Evolutionary conservation across 2,329 filamentous ascomycete genomes (phyloP).

Genomic region (Talaromyces sp.): DNA sequence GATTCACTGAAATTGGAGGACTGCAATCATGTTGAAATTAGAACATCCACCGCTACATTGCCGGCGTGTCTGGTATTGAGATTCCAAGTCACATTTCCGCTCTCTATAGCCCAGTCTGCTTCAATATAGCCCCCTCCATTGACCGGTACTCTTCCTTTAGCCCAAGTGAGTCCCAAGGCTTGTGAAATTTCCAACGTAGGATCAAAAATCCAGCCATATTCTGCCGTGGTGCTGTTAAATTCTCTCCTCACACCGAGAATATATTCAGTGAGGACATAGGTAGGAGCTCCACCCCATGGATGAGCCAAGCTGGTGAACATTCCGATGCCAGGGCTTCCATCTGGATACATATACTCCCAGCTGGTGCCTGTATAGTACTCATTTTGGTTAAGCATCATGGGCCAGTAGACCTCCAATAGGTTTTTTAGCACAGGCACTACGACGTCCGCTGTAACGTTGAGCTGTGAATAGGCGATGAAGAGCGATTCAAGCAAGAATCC

Average conservation of each 20-base stretch:
- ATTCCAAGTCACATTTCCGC: not conserved
- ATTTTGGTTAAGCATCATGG: constrained; percentile 7
- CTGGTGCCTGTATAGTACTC: constrained; percentile 9
- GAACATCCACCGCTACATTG: not conserved
- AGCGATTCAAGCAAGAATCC: not conserved
- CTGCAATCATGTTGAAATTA: not conserved
- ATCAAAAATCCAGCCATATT: not conserved
- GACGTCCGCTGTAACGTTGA: not conserved
- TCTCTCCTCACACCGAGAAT: constrained; percentile 5
- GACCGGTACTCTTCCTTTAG: not conserved
- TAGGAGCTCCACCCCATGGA: constrained; percentile 8
- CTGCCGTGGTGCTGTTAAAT: not conserved
- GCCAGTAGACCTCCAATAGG: not conserved
- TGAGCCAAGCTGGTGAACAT: constrained; percentile 8
- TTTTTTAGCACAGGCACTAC: not conserved
- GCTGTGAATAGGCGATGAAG: not conserved
- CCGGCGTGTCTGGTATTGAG: not conserved
- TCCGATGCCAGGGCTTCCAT: constrained; percentile 9
- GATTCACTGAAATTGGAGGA: not conserved
- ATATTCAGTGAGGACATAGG: constrained; percentile 7
- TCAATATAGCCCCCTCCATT: not conserved
- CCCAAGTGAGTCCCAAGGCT: not conserved
- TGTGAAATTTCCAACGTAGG: not conserved
- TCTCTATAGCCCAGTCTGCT: not conserved
- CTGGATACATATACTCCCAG: constrained; percentile 9